A percentile compares a stretch with the other conserved stretches of the same genome.
Evolutionary conservation across 1,139 yeast species (phyloP).

Genomic region (Meyerozyma elateridarum): DNA sequence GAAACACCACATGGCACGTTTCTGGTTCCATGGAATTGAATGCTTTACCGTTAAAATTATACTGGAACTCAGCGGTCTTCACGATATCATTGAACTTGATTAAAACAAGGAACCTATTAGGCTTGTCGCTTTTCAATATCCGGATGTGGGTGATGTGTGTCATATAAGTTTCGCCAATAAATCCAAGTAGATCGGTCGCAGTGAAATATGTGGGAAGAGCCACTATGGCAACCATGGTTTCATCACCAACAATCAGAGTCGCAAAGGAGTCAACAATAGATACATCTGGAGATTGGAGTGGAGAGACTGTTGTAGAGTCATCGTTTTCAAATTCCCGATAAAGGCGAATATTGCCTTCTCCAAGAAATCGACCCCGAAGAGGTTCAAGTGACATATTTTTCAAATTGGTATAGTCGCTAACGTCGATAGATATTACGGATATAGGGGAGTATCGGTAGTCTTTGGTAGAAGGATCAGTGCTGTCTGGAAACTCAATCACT

Average conservation of each 20-base stretch:
- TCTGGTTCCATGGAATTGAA: conserved; percentile 91
- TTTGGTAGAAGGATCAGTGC: conserved; percentile 3
- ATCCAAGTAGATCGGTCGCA: conserved; percentile 78
- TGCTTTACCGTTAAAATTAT: conserved; percentile 63
- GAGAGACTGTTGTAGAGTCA: conserved; percentile 2
- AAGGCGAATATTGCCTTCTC: conserved; percentile 70
- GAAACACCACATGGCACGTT: conserved; percentile 69
- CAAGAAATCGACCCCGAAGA: conserved; percentile 55
- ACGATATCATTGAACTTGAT: conserved; percentile 62
- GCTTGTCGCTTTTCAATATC: conserved; percentile 60
- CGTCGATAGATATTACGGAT: conserved; percentile 27
- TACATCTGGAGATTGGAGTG: neutral
- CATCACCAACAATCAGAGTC: conserved; percentile 36
- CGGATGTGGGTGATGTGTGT: conserved; percentile 68
- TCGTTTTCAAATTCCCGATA: conserved; percentile 47
- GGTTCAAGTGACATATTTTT: conserved; percentile 33
- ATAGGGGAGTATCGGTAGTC: conserved; percentile 35
- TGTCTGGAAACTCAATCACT: conserved; percentile 21
- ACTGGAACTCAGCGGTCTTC: conserved; percentile 59
- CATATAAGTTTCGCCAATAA: conserved; percentile 59
- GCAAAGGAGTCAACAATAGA: neutral
- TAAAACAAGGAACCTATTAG: conserved; percentile 71
- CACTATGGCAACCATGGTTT: conserved; percentile 67
- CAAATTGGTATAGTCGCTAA: conserved; percentile 9
- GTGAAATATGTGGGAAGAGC: conserved; percentile 89